A percentile compares a stretch with the other conserved stretches of the same genome.
Conservation (phyloP, 2,329 filamentous ascomycete species). For the Fusarium torreyae region DNA sequence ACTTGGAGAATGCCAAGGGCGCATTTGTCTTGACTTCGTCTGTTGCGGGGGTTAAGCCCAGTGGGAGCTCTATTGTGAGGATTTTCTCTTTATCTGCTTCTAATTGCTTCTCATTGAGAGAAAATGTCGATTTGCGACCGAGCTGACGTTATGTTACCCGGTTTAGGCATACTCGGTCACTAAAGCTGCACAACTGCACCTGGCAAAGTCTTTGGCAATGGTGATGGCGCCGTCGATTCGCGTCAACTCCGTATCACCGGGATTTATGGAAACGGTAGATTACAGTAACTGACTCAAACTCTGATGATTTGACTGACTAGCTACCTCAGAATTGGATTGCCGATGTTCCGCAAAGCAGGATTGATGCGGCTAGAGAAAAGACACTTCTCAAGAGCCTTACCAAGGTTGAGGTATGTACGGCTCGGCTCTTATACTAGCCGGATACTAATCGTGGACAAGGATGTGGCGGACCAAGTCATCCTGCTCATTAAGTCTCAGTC, state of each 20-base stretch:
- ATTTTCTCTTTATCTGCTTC: background rate
- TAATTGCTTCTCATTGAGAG: rapidly evolving
- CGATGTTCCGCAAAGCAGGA: conserved; percentile 2
- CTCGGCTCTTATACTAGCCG: rapidly evolving
- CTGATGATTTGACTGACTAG: background rate
- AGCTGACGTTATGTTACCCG: background rate
- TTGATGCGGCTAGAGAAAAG: conserved; percentile 11
- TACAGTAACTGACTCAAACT: rapidly evolving
- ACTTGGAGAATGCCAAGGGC: background rate
- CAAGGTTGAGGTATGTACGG: background rate
- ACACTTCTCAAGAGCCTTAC: conserved; percentile 15
- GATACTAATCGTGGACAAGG: background rate
- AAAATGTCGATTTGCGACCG: rapidly evolving
- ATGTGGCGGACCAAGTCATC: conserved; percentile 12
- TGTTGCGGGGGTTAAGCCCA: conserved; percentile 15
- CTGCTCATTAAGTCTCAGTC: conserved; percentile 12
- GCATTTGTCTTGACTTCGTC: conserved; percentile 21
- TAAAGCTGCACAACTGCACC: conserved; percentile 18
- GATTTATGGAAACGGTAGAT: conserved; percentile 21
- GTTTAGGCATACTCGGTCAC: conserved; percentile 9
- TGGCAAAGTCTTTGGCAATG: conserved; percentile 17
- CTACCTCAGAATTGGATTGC: conserved; percentile 4
- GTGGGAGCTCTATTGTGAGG: conserved; percentile 18
- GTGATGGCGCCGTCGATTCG: conserved; percentile 21
- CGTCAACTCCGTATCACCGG: conserved; percentile 20